Conservation (phyloP, 805 yeast species). For the Lipomyces chichibuensis region DNA sequence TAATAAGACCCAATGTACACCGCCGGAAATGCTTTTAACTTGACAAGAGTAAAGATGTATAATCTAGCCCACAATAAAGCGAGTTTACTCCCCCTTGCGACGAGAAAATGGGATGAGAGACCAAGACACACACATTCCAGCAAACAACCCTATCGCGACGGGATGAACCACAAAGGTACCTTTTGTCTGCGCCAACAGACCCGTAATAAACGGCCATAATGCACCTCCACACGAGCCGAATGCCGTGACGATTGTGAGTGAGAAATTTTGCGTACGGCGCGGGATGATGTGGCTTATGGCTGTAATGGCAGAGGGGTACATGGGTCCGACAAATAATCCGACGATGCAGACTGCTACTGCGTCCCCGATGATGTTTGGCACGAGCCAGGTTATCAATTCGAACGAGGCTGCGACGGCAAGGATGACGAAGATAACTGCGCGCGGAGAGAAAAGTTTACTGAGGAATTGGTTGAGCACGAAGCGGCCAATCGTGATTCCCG, state of each 20-base stretch:
- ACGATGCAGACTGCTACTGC: slow-evolving; percentile 53
- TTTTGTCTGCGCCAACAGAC: slow-evolving; percentile 47
- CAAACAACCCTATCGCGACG: slow-evolving; percentile 35
- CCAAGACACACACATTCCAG: slow-evolving; percentile 39
- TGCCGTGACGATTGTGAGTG: slow-evolving; percentile 74
- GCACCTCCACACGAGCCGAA: slow-evolving; percentile 87
- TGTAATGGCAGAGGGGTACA: slow-evolving; percentile 70
- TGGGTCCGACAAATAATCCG: slow-evolving; percentile 69
- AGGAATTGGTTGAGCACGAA: slow-evolving; percentile 47
- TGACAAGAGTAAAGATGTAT: background rate
- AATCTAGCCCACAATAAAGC: background rate
- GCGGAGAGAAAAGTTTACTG: slow-evolving; percentile 23
- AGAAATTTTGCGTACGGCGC: slow-evolving; percentile 59
- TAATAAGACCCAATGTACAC: background rate
- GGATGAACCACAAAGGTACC: slow-evolving; percentile 41
- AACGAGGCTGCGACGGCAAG: slow-evolving; percentile 46
- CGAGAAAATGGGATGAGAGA: background rate
- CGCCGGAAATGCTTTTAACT: background rate
- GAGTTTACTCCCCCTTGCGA: background rate
- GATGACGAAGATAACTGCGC: slow-evolving; percentile 46
- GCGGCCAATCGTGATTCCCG: slow-evolving; percentile 68
- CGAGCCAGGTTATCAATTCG: slow-evolving; percentile 53
- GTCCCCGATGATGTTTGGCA: slow-evolving; percentile 51
- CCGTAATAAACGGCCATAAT: slow-evolving; percentile 65
- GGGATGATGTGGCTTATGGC: slow-evolving; percentile 67